Evolutionary conservation across 1,284 basidiomycete genomes (phyloP).

Genomic region (Tremellales sp.): DNA sequence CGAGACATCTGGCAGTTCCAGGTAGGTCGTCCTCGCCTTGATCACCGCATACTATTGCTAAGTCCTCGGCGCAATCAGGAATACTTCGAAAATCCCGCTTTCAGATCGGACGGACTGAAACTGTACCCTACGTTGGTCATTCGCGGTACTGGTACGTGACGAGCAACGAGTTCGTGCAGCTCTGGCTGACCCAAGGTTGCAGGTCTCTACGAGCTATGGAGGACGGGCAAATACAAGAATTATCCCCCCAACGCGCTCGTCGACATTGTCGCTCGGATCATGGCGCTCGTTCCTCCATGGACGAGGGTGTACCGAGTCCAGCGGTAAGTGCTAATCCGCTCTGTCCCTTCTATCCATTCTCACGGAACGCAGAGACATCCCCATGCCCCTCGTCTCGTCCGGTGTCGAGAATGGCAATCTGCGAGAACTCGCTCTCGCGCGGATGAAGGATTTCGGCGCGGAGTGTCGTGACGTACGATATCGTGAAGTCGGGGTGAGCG

Average conservation of each 20-base stretch:
- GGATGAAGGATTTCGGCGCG: slow-evolving; percentile 98
- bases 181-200: slow-evolving; percentile 3
- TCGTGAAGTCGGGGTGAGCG: slow-evolving; percentile 90
- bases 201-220: slow-evolving; percentile 94
- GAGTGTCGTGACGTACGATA: slow-evolving; percentile 96
- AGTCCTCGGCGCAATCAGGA: slow-evolving; percentile 44
- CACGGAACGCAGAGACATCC: slow-evolving; percentile 71
- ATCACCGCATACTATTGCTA: background rate
- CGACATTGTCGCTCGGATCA: slow-evolving; percentile 91
- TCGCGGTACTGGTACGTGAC: slow-evolving; percentile 64
- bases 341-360: background rate
- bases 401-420: slow-evolving; percentile 99
- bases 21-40: slow-evolving; percentile 48
- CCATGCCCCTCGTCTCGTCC: slow-evolving; percentile 87
- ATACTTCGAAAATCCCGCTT: slow-evolving; percentile 98
- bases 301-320: slow-evolving; percentile 98
- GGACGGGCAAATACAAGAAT: slow-evolving; percentile 96
- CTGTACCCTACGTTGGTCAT: slow-evolving; percentile 99
- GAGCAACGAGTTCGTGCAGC: too few species aligned
- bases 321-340: slow-evolving; percentile 54
- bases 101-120: slow-evolving; percentile 94
- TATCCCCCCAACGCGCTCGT: slow-evolving; percentile 98
- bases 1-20: slow-evolving; percentile 98
- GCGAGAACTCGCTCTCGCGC: slow-evolving; percentile 88
- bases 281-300: slow-evolving; percentile 98